Conservation (phyloP, 305 asterid species). For the Petunia hybrid region DNA sequence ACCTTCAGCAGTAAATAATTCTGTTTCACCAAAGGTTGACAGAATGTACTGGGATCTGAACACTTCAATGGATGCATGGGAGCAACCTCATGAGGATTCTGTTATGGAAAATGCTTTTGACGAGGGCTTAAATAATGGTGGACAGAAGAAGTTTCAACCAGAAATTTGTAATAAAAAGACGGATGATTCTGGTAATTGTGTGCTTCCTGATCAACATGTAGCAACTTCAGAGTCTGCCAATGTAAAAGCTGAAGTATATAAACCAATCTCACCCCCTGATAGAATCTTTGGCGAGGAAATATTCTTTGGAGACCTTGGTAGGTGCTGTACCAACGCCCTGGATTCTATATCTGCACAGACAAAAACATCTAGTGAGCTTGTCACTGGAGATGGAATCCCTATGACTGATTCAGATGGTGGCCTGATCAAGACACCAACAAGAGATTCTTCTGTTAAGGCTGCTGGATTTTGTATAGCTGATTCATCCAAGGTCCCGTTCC, state of each 20-base stretch:
- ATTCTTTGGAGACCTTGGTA: conserved; percentile 27
- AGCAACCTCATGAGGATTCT: conserved; percentile 55
- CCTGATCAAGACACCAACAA: conserved; percentile 32
- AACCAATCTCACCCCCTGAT: conserved; percentile 40
- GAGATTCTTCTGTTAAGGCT: conserved; percentile 38
- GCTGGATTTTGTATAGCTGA: conserved; percentile 31
- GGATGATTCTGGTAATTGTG: conserved; percentile 21
- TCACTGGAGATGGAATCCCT: conserved; percentile 32
- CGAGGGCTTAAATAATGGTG: conserved; percentile 25
- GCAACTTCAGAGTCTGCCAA: conserved; percentile 30
- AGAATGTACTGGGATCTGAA: conserved; percentile 85
- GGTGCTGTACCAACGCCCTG: conserved; percentile 31
- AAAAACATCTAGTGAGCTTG: conserved; percentile 40
- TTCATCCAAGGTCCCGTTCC: conserved; percentile 29
- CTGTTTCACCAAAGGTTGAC: conserved; percentile 58
- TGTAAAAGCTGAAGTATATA: conserved; percentile 41
- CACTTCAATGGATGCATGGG: conserved; percentile 83
- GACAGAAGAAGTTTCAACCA: conserved; percentile 24
- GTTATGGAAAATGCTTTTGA: conserved; percentile 36
- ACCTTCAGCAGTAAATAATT: conserved; percentile 32
- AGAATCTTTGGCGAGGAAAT: conserved; percentile 39
- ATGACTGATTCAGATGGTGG: conserved; percentile 23
- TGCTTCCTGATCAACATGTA: conserved; percentile 19
- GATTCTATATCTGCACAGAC: conserved; percentile 32
- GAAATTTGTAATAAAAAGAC: conserved; percentile 33